Conservation (phyloP, 108 stramenopile species). For the Asterionellopsis glacialis region DNA sequence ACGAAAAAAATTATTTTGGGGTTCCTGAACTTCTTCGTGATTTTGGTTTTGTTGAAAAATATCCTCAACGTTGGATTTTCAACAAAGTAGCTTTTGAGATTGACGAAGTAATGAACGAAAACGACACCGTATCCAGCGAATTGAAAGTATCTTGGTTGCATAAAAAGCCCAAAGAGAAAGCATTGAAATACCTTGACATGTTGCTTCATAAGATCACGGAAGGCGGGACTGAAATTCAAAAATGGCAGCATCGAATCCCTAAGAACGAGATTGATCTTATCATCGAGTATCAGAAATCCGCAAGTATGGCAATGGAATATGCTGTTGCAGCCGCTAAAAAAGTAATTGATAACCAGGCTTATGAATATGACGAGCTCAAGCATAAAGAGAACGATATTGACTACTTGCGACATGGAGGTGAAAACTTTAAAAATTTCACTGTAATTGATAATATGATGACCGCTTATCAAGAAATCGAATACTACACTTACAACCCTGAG, state of each 20-base stretch:
- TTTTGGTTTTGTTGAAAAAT: slow-evolving; percentile 79
- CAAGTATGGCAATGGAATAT: slow-evolving; percentile 17
- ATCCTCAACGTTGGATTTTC: slow-evolving; percentile 71
- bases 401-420: slow-evolving; percentile 10
- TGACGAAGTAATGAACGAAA: slow-evolving; percentile 10
- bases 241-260: slow-evolving; percentile 6
- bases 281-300: slow-evolving; percentile 19
- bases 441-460: slow-evolving; percentile 16
- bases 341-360: not conserved
- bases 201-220: not conserved
- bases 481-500: not conserved
- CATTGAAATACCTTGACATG: not conserved
- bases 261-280: slow-evolving; percentile 24
- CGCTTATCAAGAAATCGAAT: slow-evolving; percentile 36
- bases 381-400: slow-evolving; percentile 5
- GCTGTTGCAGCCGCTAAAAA: slow-evolving; percentile 10
- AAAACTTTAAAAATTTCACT: slow-evolving; percentile 3
- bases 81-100: slow-evolving; percentile 27
- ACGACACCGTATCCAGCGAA: slow-evolving; percentile 4
- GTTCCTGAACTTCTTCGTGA: slow-evolving; percentile 60
- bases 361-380: slow-evolving; percentile 10
- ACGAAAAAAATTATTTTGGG: slow-evolving; percentile 29
- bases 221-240: not conserved
- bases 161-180: not conserved
- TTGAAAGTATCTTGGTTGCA: slow-evolving; percentile 4